Conservation (phyloP, 73 alveolate genomes). For the Urostyla sp. region DNA sequence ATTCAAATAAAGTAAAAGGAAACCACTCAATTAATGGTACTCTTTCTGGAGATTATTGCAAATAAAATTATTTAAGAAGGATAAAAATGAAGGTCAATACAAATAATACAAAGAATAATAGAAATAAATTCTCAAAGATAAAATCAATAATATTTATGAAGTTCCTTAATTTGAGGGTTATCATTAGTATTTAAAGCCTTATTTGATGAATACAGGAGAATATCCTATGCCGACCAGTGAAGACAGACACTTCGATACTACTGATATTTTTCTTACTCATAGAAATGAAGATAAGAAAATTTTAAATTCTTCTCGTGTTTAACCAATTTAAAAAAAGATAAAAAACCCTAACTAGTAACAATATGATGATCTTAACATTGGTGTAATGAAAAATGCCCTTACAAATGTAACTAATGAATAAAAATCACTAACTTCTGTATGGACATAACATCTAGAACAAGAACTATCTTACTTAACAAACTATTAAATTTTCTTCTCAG, state of each 20-base stretch:
- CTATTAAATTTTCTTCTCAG: slow-evolving; percentile 6
- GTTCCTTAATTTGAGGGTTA: background rate
- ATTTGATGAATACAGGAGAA: background rate
- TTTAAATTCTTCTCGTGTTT: no score
- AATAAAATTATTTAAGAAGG: background rate
- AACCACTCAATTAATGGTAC: background rate
- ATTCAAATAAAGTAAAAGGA: background rate
- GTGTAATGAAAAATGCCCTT: background rate
- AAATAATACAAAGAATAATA: background rate
- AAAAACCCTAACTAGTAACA: background rate
- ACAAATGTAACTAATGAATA: background rate
- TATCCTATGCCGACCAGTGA: background rate
- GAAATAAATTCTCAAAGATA: background rate
- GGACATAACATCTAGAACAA: slow-evolving; percentile 28
- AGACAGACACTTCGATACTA: background rate
- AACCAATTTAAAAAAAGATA: no score
- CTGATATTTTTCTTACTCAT: background rate
- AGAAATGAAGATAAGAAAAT: slow-evolving; percentile 12
- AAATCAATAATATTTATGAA: background rate
- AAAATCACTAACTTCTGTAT: background rate
- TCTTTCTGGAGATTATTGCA: background rate
- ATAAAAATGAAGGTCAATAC: background rate
- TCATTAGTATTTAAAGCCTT: slow-evolving; percentile 11
- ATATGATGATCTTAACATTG: background rate
- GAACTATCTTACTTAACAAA: slow-evolving; percentile 15